These are phyloP conservation scores for Myochromella boudieri DNA, from an alignment of 768 basidiomycete species.

Conservation along the genomic window DNA sequence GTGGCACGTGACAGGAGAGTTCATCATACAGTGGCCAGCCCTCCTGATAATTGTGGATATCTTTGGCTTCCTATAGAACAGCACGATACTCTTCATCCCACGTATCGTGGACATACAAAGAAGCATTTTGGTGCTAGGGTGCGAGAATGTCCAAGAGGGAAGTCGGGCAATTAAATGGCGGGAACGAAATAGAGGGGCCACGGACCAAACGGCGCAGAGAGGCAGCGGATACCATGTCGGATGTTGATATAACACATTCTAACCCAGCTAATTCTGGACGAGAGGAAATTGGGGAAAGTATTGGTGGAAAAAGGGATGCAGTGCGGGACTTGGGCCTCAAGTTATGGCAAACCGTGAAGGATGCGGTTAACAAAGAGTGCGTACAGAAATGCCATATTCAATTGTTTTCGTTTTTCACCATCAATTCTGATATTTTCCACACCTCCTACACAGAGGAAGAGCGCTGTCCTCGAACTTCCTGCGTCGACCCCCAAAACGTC, in stretches of 20 bases:
- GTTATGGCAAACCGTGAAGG: constrained; percentile 78
- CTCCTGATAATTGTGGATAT: constrained; percentile 15
- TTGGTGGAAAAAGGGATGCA: constrained; percentile 30
- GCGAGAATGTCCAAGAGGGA: constrained; percentile 41
- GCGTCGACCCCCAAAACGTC: constrained; percentile 66
- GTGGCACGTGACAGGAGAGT: constrained; percentile 19
- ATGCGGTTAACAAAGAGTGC: constrained; percentile 87
- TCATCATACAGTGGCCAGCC: constrained; percentile 6
- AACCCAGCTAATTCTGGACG: constrained; percentile 27
- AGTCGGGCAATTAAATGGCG: constrained; percentile 32
- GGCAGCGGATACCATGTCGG: constrained; percentile 33
- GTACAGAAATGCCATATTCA: constrained; percentile 53
- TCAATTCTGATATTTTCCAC: constrained; percentile 27
- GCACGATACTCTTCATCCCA: constrained; percentile 6
- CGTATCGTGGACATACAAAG: constrained; percentile 1
- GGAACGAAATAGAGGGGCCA: constrained; percentile 36
- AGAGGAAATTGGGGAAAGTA: constrained; percentile 18
- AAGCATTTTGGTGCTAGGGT: neutral
- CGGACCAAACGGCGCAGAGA: constrained; percentile 46
- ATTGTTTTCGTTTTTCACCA: constrained; percentile 34
- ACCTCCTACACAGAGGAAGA: constrained; percentile 45
- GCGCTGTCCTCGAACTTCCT: constrained; percentile 64
- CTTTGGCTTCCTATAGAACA: constrained; percentile 6
- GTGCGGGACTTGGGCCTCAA: constrained; percentile 68
- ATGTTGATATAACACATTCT: constrained; percentile 39